A percentile compares a stretch with the other conserved stretches of the same genome.
phyloP scores from a whole-genome alignment of 2,329 filamentous ascomycete species.

The Aspergillus felis region DNA sequence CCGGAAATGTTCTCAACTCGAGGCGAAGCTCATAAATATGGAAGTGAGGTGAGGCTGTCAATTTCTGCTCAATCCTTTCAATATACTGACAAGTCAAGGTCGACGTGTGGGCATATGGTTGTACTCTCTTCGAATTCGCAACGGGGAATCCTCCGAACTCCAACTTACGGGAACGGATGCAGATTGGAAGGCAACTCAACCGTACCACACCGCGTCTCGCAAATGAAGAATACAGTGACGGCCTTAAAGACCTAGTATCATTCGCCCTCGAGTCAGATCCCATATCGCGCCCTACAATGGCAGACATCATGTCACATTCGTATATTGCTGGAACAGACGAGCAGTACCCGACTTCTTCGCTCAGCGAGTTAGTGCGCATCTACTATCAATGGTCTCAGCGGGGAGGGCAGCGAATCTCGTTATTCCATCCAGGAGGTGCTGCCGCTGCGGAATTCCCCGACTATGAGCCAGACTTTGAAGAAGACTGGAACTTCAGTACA shows the following conservation, averaged over 20 bases:
- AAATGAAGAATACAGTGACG: conserved; percentile 40
- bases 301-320: conserved; percentile 42
- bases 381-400: conserved; percentile 49
- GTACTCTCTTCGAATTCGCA: conserved; percentile 48
- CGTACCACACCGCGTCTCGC: conserved; percentile 42
- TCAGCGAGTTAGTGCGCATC: conserved; percentile 44
- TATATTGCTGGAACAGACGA: conserved; percentile 43
- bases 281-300: conserved; percentile 43
- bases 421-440: conserved; percentile 59
- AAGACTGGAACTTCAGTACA: conserved; percentile 64
- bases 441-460: conserved; percentile 51
- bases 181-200: conserved; percentile 43
- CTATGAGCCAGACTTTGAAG: conserved; percentile 38
- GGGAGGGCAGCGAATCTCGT: conserved; percentile 50
- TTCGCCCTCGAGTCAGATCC: conserved; percentile 44
- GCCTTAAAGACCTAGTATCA: conserved; percentile 43
- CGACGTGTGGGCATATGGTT: conserved; percentile 51
- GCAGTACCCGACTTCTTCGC: conserved; percentile 41
- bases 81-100: conserved; percentile 29
- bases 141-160: conserved; percentile 48
- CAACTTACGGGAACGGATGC: conserved; percentile 45
- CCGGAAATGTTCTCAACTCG: conserved; percentile 52
- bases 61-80: background rate
- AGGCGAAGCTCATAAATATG: conserved; percentile 41
- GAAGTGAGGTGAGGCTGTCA: conserved; percentile 41